Conservation (phyloP, 1,139 yeast genomes). For the Suhomyces maxii region DNA sequence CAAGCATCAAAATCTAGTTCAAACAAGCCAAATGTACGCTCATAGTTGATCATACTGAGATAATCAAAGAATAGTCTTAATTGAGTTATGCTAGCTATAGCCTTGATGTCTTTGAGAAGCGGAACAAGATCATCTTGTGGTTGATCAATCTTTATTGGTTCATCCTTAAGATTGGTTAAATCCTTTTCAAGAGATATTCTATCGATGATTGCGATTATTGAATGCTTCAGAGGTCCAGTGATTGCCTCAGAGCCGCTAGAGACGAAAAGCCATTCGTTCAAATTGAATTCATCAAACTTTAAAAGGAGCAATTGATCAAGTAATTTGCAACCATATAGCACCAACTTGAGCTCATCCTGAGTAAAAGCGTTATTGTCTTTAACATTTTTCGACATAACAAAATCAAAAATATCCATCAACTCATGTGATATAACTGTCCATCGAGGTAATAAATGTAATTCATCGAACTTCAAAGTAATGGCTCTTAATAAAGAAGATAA, state of each 20-base stretch:
- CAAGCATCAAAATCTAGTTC: conserved; percentile 51
- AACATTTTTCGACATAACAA: conserved; percentile 26
- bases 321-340: conserved; percentile 68
- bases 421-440: conserved; percentile 73
- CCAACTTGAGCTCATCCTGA: conserved; percentile 41
- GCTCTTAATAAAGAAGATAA: conserved; percentile 62
- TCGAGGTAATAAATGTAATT: conserved; percentile 61
- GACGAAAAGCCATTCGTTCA: conserved; percentile 84
- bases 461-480: conserved; percentile 59
- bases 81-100: conserved; percentile 46
- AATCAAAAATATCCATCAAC: conserved; percentile 53
- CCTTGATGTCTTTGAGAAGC: conserved; percentile 46
- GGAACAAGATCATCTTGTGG: conserved; percentile 37
- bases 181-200: conserved; percentile 47
- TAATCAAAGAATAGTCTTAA: conserved; percentile 71
- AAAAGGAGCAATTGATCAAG: conserved; percentile 71
- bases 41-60: conserved; percentile 71
- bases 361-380: conserved; percentile 33
- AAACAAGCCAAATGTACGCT: conserved; percentile 62
- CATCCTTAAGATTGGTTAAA: conserved; percentile 34
- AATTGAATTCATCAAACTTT: conserved; percentile 75
- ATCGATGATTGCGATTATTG: conserved; percentile 47
- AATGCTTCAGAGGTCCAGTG: conserved; percentile 34
- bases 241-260: conserved; percentile 69
- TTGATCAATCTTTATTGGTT: conserved; percentile 30